These are phyloP conservation scores for Nicotiana sylvestris DNA, from an alignment of 257 asterid genomes.

Conservation along the genomic window DNA sequence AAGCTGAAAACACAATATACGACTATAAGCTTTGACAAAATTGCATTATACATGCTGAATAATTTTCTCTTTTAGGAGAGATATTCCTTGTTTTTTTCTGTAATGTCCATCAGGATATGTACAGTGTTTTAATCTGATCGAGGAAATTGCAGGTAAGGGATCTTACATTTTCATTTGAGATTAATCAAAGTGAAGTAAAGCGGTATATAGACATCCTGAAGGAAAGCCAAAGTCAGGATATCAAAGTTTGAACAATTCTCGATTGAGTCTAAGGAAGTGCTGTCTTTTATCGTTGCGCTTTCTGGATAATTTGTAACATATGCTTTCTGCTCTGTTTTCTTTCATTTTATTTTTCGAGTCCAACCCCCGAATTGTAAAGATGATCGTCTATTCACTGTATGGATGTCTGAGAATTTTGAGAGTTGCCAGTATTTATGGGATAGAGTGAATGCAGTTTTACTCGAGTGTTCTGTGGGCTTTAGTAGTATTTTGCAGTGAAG, in stretches of 20 bases:
- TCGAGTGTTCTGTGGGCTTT: not conserved
- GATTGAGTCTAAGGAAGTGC: not conserved
- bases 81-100: not conserved
- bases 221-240: constrained; percentile 17
- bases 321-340: not conserved
- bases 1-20: not conserved
- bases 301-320: not conserved
- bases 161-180: constrained; percentile 47
- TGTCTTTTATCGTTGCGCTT: constrained; percentile 7
- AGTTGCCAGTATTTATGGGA: not conserved
- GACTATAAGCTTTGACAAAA: not conserved
- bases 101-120: not conserved
- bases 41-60: not conserved
- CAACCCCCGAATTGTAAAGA: not conserved
- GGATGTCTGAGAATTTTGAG: not conserved
- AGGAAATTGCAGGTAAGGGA: constrained; percentile 49
- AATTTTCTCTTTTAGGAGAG: not conserved
- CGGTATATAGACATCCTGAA: constrained; percentile 21
- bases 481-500: no score
- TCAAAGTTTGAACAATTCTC: constrained; percentile 6
- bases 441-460: not conserved
- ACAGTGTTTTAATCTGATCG: not conserved
- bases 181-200: constrained; percentile 27
- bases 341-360: not conserved
- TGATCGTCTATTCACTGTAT: not conserved